Conservation (phyloP, 768 basidiomycete genomes). For the Wakefieldia striispora region DNA sequence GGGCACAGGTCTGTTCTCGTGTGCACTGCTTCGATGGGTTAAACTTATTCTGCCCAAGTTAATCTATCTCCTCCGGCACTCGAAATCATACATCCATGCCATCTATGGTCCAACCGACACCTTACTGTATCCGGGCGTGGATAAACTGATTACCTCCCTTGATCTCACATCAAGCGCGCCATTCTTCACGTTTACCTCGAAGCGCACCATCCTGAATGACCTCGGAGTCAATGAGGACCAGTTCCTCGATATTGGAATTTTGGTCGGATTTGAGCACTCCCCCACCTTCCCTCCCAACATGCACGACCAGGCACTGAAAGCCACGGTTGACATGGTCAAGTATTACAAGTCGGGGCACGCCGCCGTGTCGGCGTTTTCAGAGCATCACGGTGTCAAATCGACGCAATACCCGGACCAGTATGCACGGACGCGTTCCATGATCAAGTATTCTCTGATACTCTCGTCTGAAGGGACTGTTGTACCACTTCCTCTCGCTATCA, state of each 20-base stretch:
- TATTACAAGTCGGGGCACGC: conserved; percentile 89
- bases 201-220: conserved; percentile 66
- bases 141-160: conserved; percentile 86
- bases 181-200: conserved; percentile 82
- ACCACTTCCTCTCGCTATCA: conserved; percentile 75
- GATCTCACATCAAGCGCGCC: conserved; percentile 69
- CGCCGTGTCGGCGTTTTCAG: conserved; percentile 71
- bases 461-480: conserved; percentile 80
- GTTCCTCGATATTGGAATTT: conserved; percentile 90
- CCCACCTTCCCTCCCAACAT: conserved; percentile 78
- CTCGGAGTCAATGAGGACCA: conserved; percentile 78
- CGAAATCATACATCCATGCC: conserved; percentile 91
- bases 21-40: background rate
- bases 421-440: conserved; percentile 85
- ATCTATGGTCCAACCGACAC: conserved; percentile 90
- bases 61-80: conserved; percentile 91
- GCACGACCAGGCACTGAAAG: conserved; percentile 79
- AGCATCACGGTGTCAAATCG: conserved; percentile 80
- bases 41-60: conserved; percentile 50
- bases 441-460: conserved; percentile 88
- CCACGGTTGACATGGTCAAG: conserved; percentile 88
- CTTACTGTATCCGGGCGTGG: conserved; percentile 82
- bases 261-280: conserved; percentile 86
- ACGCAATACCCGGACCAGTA: conserved; percentile 83
- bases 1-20: conserved; percentile 79